Evolutionary conservation across 805 yeast species (phyloP).

Genomic region (Wickerhamiella australiensis): DNA sequence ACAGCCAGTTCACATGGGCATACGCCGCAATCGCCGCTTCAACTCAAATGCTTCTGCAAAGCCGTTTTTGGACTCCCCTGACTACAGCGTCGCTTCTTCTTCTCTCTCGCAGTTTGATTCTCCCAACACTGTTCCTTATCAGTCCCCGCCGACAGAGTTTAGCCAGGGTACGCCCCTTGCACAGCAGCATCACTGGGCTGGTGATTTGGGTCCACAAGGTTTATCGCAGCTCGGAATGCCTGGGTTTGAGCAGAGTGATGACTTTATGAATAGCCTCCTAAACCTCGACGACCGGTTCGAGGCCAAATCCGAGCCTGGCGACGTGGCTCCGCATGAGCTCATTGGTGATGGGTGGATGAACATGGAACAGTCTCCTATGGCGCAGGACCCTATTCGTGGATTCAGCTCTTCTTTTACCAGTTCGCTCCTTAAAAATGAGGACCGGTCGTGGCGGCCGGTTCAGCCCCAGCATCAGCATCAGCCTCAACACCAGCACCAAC

Average conservation of each 20-base stretch:
- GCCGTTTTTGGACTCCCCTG: constrained; percentile 7
- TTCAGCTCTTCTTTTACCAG: neutral
- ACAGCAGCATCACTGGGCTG: constrained; percentile 7
- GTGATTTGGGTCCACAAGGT: neutral
- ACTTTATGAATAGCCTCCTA: constrained; percentile 20
- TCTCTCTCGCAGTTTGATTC: constrained; percentile 9
- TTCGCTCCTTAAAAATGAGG: neutral
- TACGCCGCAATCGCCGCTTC: constrained; percentile 5
- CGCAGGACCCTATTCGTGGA: neutral
- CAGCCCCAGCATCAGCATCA: neutral
- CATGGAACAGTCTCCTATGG: neutral
- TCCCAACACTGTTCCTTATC: constrained; percentile 9
- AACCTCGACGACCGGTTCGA: constrained; percentile 14
- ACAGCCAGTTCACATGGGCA: constrained; percentile 10
- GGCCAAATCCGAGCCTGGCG: neutral
- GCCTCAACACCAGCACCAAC: neutral
- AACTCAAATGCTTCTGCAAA: constrained; percentile 6
- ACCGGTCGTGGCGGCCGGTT: neutral
- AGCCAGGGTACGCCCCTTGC: constrained; percentile 4
- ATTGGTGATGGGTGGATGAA: neutral
- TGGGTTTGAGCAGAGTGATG: constrained; percentile 18
- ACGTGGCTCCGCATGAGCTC: constrained; percentile 1
- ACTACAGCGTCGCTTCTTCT: constrained; percentile 2
- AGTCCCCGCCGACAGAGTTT: constrained; percentile 3
- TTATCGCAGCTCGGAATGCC: constrained; percentile 4